Base-by-base conservation (phyloP, 1,139 yeast species). In the Blastobotrys apis region DNA sequence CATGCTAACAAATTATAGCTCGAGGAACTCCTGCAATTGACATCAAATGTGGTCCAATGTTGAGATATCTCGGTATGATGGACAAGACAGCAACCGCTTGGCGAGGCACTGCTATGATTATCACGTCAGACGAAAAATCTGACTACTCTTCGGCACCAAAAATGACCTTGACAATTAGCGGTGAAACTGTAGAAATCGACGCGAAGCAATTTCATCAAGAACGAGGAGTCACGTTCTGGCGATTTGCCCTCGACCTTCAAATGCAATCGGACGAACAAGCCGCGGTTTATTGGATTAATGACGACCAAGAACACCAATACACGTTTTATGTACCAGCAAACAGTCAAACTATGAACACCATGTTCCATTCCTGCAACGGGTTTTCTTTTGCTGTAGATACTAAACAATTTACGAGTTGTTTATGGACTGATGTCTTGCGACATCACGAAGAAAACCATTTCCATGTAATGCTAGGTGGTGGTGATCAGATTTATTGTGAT, bases 401-500 rank as follows among this genome's bases (percentile, higher is more conserved):
- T 1, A 59, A 68, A 1, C 67, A 68, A 13, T 90, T 80, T 65
- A 76, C 78, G 33, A 85, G 90, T 12, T 81, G 87, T 3, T 67
- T 90, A 53, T 92, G 97, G 97, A 73, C 69, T 41, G 96, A 92
- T 60, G 94, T 90, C 3, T 59, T 90, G 57, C 69, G 75, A 23
- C 78, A 79, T 53, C 95, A 88, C 60, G 58, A 67, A 4, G 53
- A 59, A 6, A 64, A 71, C 37, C 90, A 82, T 39, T 87, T 85
- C 66, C 97, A 92, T 61, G 97, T 87, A 4, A 88, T 90, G 95
- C 71, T 90, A 34, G 97, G 97, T 17, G 97, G 97, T 40, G 98
- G 98, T 27, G 98, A 92, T 64, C 98, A 92, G 66, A 75, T 92
- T 43, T 92, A 92, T 64, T 80, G 90, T 47, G 97, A 92, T 64